phyloP scores from a whole-genome alignment of 495 filamentous ascomycete genomes.

The Aspergillus sclerotiicarbonarius region DNA sequence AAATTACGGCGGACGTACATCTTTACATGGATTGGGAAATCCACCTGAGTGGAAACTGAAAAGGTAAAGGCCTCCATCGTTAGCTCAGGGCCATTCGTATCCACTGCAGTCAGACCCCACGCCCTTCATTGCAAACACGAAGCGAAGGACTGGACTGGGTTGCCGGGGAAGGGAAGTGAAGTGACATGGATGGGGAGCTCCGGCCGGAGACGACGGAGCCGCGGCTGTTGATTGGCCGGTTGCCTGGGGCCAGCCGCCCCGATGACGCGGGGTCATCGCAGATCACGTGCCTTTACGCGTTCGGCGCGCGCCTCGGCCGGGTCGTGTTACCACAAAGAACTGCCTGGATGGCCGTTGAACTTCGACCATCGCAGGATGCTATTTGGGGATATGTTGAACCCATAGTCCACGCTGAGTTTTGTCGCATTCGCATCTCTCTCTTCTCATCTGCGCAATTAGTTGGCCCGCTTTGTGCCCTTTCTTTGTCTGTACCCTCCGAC shows the following conservation, averaged over 20 bases:
- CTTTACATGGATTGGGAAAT: conserved; percentile 77
- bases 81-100: background rate
- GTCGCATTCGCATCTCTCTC: background rate
- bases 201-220: background rate
- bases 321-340: background rate
- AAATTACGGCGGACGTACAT: conserved; percentile 54
- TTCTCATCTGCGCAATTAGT: background rate
- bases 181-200: conserved; percentile 8
- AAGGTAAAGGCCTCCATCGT: conserved; percentile 93
- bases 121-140: conserved; percentile 2
- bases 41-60: conserved; percentile 76
- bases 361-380: background rate
- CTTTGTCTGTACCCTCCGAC: background rate
- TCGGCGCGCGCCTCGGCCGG: background rate
- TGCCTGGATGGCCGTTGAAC: background rate
- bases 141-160: no score
- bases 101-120: background rate
- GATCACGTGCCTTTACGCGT: conserved; percentile 13
- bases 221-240: conserved; percentile 7
- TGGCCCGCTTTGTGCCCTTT: background rate
- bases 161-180: background rate
- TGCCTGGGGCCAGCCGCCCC: background rate
- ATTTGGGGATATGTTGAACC: background rate
- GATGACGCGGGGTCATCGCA: conserved; percentile 17
- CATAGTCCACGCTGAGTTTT: background rate